Evolutionary conservation across 1,284 basidiomycete species (phyloP).

Genomic region (Blastosporella zonata): DNA sequence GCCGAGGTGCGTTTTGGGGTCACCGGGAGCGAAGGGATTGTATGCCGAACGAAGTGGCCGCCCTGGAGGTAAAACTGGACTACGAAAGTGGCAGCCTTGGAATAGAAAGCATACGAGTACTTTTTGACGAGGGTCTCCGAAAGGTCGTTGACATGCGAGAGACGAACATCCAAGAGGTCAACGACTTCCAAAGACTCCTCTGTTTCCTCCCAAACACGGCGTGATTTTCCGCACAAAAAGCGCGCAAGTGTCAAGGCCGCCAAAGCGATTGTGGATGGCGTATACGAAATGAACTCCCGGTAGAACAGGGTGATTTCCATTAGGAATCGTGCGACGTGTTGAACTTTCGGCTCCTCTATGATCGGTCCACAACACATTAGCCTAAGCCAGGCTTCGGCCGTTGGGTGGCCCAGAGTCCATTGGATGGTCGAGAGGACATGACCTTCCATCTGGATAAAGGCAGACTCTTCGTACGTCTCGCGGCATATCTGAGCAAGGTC

Average conservation of each 20-base stretch:
- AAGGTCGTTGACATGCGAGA: slow-evolving; percentile 84
- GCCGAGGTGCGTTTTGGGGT: slow-evolving; percentile 65
- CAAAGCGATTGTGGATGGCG: slow-evolving; percentile 83
- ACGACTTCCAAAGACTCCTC: slow-evolving; percentile 77
- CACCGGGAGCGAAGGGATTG: slow-evolving; percentile 55
- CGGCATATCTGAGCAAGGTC: slow-evolving; percentile 95
- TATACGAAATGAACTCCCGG: slow-evolving; percentile 87
- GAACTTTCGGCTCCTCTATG: slow-evolving; percentile 84
- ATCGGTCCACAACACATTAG: slow-evolving; percentile 68
- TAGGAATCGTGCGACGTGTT: slow-evolving; percentile 93
- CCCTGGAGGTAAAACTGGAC: slow-evolving; percentile 89
- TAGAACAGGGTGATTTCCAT: slow-evolving; percentile 99
- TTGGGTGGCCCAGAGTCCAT: slow-evolving; percentile 97
- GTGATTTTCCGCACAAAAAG: slow-evolving; percentile 77
- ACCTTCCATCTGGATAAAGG: slow-evolving; percentile 96
- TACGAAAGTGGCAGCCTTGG: slow-evolving; percentile 88
- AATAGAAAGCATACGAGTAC: slow-evolving; percentile 94
- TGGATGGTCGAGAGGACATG: slow-evolving; percentile 96
- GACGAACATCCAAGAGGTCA: slow-evolving; percentile 79
- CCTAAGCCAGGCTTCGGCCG: slow-evolving; percentile 96
- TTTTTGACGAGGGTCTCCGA: slow-evolving; percentile 96
- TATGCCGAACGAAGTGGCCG: slow-evolving; percentile 59
- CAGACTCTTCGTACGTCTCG: slow-evolving; percentile 92
- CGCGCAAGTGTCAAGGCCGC: slow-evolving; percentile 89
- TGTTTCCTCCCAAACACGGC: slow-evolving; percentile 77